phyloP scores from a whole-genome alignment of 83 land plant genomes.

The Diphasiastrum complanatum region DNA sequence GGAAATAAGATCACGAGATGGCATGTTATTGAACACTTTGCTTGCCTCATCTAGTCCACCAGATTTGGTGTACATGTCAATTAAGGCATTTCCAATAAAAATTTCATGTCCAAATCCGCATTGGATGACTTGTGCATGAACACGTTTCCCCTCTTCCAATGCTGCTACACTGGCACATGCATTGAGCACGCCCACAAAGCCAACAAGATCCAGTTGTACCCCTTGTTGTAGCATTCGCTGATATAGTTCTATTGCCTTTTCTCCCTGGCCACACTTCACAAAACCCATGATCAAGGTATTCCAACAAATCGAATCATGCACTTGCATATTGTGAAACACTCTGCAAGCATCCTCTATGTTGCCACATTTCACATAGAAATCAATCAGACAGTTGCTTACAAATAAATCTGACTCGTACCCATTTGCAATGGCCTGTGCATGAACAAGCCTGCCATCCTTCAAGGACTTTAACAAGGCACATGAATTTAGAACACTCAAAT shows the following conservation, averaged over 20 bases:
- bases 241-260: background rate
- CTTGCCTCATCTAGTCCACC: background rate
- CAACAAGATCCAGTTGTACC: too few relatives aligned
- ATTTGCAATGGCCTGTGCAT: too few relatives aligned
- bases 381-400: background rate
- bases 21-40: constrained; percentile 3
- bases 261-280: constrained; percentile 1
- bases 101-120: background rate
- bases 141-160: background rate
- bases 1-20: background rate
- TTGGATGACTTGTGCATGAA: background rate
- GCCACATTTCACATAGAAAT: too few relatives aligned
- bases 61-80: background rate
- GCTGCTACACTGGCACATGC: background rate
- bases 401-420: background rate
- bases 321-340: constrained; percentile 1
- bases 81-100: too few relatives aligned
- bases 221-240: too few relatives aligned
- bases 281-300: background rate
- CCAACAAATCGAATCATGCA: background rate
- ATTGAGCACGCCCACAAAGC: constrained; percentile 4
- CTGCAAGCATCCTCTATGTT: too few relatives aligned
- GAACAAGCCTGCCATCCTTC: background rate
- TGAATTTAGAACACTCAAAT: background rate
- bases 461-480: too few relatives aligned